phyloP scores from a whole-genome alignment of 2,329 filamentous ascomycete species.

The Pseudogymnoascus sp. region DNA sequence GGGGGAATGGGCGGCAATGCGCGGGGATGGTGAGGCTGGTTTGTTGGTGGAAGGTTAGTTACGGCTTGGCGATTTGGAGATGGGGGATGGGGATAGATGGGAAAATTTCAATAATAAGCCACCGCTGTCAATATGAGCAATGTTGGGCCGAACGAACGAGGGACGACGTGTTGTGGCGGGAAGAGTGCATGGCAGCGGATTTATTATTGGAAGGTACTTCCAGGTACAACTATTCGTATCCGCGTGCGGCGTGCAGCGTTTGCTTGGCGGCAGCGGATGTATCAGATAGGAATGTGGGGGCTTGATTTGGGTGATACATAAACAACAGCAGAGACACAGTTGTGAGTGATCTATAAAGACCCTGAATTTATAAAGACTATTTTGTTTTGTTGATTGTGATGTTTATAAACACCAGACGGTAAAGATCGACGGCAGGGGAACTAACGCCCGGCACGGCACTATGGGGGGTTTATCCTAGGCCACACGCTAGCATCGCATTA shows the following conservation, averaged over 20 bases:
- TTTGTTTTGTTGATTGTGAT: background rate
- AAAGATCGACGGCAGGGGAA: background rate
- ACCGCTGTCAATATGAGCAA: background rate
- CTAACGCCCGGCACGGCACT: background rate
- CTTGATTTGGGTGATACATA: background rate
- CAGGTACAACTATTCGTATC: conserved; percentile 4
- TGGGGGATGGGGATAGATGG: background rate
- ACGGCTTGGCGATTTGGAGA: background rate
- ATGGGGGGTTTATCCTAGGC: background rate
- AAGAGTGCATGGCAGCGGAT: background rate
- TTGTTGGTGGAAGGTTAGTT: background rate
- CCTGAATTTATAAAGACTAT: background rate
- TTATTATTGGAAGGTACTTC: conserved; percentile 8
- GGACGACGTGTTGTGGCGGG: background rate
- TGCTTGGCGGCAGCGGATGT: background rate
- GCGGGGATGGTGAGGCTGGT: background rate
- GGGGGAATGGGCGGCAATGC: background rate
- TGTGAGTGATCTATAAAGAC: background rate
- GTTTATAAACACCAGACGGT: background rate
- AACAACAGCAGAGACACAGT: background rate
- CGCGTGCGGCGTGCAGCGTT: background rate
- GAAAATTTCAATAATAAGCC: conserved; percentile 4
- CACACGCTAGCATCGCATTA: background rate
- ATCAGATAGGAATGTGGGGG: background rate
- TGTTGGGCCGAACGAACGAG: background rate